Conservation (phyloP, 306 rosid genomes). For the Betula pendula region DNA sequence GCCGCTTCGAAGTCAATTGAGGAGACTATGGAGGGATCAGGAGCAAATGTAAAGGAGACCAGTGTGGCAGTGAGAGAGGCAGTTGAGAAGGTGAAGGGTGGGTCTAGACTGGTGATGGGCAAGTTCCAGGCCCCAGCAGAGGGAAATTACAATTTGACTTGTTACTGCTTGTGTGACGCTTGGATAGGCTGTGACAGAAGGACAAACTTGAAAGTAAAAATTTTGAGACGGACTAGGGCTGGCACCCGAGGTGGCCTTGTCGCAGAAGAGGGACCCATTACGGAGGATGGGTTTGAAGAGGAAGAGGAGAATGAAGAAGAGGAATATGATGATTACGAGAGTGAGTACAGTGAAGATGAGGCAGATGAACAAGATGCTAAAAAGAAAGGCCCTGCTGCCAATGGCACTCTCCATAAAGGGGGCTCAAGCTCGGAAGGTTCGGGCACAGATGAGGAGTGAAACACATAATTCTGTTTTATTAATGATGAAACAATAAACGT, state of each 20-base stretch:
- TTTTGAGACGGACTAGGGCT: slow-evolving; percentile 92
- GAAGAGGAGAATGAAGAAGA: slow-evolving; percentile 65
- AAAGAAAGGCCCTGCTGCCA: slow-evolving; percentile 44
- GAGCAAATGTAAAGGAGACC: slow-evolving; percentile 74
- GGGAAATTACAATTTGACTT: slow-evolving; percentile 82
- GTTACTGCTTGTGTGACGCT: slow-evolving; percentile 84
- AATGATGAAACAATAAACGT: slow-evolving; percentile 7
- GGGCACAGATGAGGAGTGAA: slow-evolving; percentile 50
- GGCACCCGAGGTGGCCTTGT: slow-evolving; percentile 57
- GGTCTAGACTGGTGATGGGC: slow-evolving; percentile 77
- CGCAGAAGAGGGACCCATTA: slow-evolving; percentile 36
- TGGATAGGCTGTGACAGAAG: slow-evolving; percentile 92
- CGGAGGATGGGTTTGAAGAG: slow-evolving; percentile 61
- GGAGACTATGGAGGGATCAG: slow-evolving; percentile 89
- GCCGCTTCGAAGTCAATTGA: slow-evolving; percentile 89
- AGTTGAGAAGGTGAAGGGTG: slow-evolving; percentile 79
- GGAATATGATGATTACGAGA: slow-evolving; percentile 64
- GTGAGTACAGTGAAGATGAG: slow-evolving; percentile 66
- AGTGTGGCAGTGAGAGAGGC: slow-evolving; percentile 72
- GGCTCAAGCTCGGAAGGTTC: slow-evolving; percentile 39
- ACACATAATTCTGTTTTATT: not conserved
- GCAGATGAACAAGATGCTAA: slow-evolving; percentile 42
- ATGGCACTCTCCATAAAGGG: slow-evolving; percentile 32
- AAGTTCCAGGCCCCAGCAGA: slow-evolving; percentile 91
- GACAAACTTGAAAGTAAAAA: slow-evolving; percentile 66